Percentiles rank a stretch among this genome's conserved stretches.
Evolutionary conservation across 106 monocot genomes (phyloP).

Genomic region (Platanthera guangdongensis): DNA sequence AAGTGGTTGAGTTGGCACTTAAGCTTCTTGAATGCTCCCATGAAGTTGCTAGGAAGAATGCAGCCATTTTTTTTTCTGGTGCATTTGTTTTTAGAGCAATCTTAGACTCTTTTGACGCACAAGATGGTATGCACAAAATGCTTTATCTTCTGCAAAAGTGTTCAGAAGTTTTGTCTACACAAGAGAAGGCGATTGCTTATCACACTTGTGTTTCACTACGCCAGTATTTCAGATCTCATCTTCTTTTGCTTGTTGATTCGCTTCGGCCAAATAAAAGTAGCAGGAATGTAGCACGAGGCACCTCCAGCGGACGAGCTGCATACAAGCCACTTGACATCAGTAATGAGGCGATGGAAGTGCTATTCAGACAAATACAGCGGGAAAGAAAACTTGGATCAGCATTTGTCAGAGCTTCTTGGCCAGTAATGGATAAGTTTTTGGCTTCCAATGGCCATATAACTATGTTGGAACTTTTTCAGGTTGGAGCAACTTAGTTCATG

Average conservation of each 20-base stretch:
- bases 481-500: slow-evolving; percentile 9
- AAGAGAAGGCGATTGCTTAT: slow-evolving; percentile 90
- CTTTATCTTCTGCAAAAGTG: slow-evolving; percentile 57
- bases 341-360: slow-evolving; percentile 90
- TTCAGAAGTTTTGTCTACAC: slow-evolving; percentile 76
- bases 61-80: slow-evolving; percentile 74
- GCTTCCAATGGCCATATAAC: slow-evolving; percentile 76
- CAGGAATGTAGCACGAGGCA: slow-evolving; percentile 53
- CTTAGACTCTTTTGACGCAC: slow-evolving; percentile 80
- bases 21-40: slow-evolving; percentile 80
- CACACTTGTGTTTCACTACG: slow-evolving; percentile 84
- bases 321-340: slow-evolving; percentile 95
- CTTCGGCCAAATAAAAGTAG: slow-evolving; percentile 82
- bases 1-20: slow-evolving; percentile 77
- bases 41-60: slow-evolving; percentile 92
- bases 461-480: slow-evolving; percentile 88
- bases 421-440: slow-evolving; percentile 77
- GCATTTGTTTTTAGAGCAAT: slow-evolving; percentile 92
- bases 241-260: slow-evolving; percentile 84
- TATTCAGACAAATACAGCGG: slow-evolving; percentile 82
- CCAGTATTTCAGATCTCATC: slow-evolving; percentile 86
- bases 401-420: slow-evolving; percentile 82
- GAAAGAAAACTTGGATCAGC: slow-evolving; percentile 91
- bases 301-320: slow-evolving; percentile 53
- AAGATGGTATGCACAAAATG: slow-evolving; percentile 84